Conservation (phyloP, 495 filamentous ascomycete species). For the Aspergillus indologenus region DNA sequence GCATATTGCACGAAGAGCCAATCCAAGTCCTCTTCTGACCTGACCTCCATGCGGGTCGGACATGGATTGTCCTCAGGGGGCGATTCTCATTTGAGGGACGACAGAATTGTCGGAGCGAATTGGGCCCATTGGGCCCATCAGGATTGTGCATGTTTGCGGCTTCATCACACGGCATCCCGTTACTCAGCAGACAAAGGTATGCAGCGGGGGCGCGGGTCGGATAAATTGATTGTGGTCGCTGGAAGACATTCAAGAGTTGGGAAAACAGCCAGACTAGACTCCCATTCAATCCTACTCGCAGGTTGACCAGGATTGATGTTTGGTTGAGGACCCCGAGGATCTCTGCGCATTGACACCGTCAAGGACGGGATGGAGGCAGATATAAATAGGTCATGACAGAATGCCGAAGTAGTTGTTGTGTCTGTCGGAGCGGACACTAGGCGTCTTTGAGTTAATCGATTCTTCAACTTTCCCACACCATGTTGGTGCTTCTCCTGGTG, state of each 20-base stretch:
- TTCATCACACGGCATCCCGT: background rate
- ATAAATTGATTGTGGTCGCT: background rate
- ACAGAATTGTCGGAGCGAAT: background rate
- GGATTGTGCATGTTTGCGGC: background rate
- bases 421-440: background rate
- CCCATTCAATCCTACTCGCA: background rate
- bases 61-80: background rate
- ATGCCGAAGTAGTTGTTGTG: background rate
- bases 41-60: background rate
- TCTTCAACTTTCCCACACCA: background rate
- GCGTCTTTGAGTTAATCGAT: background rate
- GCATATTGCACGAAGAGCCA: background rate
- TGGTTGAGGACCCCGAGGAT: background rate
- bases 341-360: background rate
- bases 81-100: background rate
- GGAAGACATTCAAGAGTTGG: background rate
- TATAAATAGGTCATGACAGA: background rate
- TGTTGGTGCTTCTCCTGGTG: background rate
- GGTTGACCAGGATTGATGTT: background rate
- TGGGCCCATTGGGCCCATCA: background rate
- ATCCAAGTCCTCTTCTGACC: background rate
- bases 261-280: background rate
- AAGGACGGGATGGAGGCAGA: background rate
- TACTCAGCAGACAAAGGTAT: background rate
- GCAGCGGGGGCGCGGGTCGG: background rate